phyloP scores from a whole-genome alignment of 768 basidiomycete species.

The Boletus barrowsii region DNA sequence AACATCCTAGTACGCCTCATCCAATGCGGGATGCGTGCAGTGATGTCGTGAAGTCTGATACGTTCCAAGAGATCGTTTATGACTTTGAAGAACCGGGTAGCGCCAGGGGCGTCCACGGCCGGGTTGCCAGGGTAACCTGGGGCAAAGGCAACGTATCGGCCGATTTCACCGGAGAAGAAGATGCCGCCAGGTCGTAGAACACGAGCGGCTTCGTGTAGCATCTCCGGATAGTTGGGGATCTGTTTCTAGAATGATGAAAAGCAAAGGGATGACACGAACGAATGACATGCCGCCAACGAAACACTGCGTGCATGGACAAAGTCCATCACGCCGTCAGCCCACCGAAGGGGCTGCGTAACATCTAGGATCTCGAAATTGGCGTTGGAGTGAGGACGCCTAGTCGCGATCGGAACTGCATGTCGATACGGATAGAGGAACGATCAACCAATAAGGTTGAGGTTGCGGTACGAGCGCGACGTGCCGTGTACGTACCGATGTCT shows the following conservation, averaged over 20 bases:
- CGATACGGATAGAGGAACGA: constrained; percentile 4
- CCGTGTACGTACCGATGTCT: constrained; percentile 62
- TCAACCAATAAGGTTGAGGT: constrained; percentile 11
- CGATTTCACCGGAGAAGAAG: constrained; percentile 65
- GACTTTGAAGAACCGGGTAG: constrained; percentile 34
- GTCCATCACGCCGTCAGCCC: constrained; percentile 55
- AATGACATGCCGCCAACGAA: constrained; percentile 54
- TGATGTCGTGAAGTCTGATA: constrained; percentile 39
- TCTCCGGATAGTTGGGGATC: constrained; percentile 51
- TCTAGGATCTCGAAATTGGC: constrained; percentile 68
- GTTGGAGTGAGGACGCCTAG: constrained; percentile 56
- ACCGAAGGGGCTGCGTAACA: constrained; percentile 50
- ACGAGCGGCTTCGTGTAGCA: constrained; percentile 59
- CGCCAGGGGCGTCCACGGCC: constrained; percentile 24
- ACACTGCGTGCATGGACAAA: constrained; percentile 63
- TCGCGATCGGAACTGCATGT: constrained; percentile 64
- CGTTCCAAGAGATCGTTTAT: constrained; percentile 40
- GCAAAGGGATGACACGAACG: constrained; percentile 1
- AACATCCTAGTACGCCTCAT: constrained; percentile 41
- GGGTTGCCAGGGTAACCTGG: constrained; percentile 28
- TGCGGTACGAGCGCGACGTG: constrained; percentile 10
- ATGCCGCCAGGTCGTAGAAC: constrained; percentile 70
- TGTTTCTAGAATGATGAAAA: constrained; percentile 30
- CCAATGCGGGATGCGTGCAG: constrained; percentile 36
- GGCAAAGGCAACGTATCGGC: constrained; percentile 40